Evolutionary conservation across 176 grass and related monocot species (phyloP).

Genomic region (Triticum monococcum): DNA sequence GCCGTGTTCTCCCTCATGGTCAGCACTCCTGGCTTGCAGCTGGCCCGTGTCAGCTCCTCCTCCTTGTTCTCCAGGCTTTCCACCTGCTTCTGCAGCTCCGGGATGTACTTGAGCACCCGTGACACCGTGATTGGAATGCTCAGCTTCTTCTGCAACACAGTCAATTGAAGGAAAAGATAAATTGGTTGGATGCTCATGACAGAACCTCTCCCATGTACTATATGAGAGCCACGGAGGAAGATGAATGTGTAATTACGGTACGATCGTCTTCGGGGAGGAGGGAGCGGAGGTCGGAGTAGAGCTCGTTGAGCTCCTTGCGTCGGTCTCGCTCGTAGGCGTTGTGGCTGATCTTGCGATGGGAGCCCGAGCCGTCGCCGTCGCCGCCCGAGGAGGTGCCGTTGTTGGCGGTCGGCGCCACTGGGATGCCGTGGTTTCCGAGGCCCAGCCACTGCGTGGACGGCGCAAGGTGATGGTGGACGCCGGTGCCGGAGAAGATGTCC

Average conservation of each 20-base stretch:
- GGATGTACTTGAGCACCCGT: too few species aligned
- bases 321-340: conserved; percentile 94
- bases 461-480: not conserved
- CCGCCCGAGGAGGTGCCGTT: conserved; percentile 11
- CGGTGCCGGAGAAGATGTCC: not conserved
- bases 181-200: not conserved
- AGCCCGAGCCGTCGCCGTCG: not conserved
- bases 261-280: conserved; percentile 68
- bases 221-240: too few species aligned
- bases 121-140: too few species aligned
- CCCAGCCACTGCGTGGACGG: conserved; percentile 28
- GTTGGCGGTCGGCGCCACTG: conserved; percentile 26
- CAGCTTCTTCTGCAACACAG: not conserved
- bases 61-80: too few species aligned
- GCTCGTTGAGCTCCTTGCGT: conserved; percentile 81
- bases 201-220: too few species aligned
- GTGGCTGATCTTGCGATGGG: conserved; percentile 65
- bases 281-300: conserved; percentile 70
- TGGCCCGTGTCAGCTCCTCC: too few species aligned
- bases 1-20: too few species aligned
- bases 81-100: too few species aligned
- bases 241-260: conserved; percentile 22
- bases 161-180: not conserved
- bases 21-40: too few species aligned
- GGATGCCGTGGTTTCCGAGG: conserved; percentile 28